Evolutionary conservation across 345 rosid genomes (phyloP).

Genomic region (Bruguiera parviflora): DNA sequence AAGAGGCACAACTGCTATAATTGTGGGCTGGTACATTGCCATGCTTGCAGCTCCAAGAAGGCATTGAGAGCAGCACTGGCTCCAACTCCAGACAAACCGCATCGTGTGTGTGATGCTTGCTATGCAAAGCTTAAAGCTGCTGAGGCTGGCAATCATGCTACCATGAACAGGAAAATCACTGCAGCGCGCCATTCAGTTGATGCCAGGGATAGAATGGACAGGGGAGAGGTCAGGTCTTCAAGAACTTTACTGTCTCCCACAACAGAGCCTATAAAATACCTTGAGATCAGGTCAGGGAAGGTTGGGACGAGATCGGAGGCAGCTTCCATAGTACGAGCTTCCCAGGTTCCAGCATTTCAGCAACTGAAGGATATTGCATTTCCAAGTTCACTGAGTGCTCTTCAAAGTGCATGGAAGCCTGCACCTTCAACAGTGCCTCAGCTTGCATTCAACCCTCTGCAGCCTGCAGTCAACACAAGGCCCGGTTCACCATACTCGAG

Average conservation of each 20-base stretch:
- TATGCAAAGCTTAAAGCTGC: constrained; percentile 77
- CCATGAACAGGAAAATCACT: constrained; percentile 35
- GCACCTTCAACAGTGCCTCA: constrained; percentile 22
- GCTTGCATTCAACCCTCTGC: constrained; percentile 25
- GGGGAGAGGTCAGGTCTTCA: constrained; percentile 48
- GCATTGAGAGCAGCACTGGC: constrained; percentile 93
- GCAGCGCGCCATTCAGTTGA: constrained; percentile 49
- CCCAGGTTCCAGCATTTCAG: constrained; percentile 67
- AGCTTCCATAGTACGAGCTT: constrained; percentile 52
- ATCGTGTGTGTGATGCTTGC: constrained; percentile 92
- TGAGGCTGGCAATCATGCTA: constrained; percentile 45
- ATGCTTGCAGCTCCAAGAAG: constrained; percentile 92
- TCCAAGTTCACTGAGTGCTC: constrained; percentile 64
- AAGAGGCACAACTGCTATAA: constrained; percentile 94
- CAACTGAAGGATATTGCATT: constrained; percentile 68
- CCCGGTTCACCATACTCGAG: constrained; percentile 56
- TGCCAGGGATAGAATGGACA: constrained; percentile 43
- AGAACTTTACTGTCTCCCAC: constrained; percentile 54
- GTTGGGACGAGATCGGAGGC: constrained; percentile 47
- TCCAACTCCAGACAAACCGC: constrained; percentile 97
- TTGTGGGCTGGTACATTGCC: constrained; percentile 92
- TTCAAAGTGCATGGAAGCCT: constrained; percentile 67
- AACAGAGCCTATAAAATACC: constrained; percentile 69
- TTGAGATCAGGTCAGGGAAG: constrained; percentile 58
- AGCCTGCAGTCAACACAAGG: constrained; percentile 44